These are phyloP conservation scores for Gymnopus androsaceus DNA, from an alignment of 1,284 basidiomycete genomes.

Conservation along the genomic window DNA sequence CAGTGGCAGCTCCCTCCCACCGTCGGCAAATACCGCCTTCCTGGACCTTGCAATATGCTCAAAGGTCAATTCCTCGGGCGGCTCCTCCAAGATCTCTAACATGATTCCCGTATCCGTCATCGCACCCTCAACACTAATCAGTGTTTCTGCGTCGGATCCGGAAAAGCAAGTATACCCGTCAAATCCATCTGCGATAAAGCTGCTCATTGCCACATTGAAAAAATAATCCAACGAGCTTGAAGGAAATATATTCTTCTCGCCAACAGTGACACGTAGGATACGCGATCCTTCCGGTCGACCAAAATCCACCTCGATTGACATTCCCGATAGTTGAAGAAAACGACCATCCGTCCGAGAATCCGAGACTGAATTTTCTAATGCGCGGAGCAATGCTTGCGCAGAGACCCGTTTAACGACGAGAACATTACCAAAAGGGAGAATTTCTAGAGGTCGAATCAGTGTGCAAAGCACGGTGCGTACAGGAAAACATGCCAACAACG, in stretches of 20 bases:
- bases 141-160: not conserved
- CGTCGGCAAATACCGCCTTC: too few species aligned
- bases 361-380: conserved; percentile 18
- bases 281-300: conserved; percentile 14
- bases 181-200: conserved; percentile 14
- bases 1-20: too few species aligned
- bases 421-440: conserved; percentile 10
- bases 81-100: too few species aligned
- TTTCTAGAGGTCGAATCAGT: not conserved
- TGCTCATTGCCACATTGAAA: conserved; percentile 7
- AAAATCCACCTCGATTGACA: conserved; percentile 17
- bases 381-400: not conserved
- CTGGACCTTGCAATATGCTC: too few species aligned
- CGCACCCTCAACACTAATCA: too few species aligned
- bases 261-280: not conserved
- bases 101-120: too few species aligned
- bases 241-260: not conserved
- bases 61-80: too few species aligned
- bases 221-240: not conserved
- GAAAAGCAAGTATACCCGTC: conserved; percentile 9
- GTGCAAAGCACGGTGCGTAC: not conserved
- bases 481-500: conserved; percentile 1
- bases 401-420: conserved; percentile 10
- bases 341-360: too few species aligned
- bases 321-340: conserved; percentile 20